phyloP scores from a whole-genome alignment of 1,284 basidiomycete species.

The Pisolithus thermaeus region DNA sequence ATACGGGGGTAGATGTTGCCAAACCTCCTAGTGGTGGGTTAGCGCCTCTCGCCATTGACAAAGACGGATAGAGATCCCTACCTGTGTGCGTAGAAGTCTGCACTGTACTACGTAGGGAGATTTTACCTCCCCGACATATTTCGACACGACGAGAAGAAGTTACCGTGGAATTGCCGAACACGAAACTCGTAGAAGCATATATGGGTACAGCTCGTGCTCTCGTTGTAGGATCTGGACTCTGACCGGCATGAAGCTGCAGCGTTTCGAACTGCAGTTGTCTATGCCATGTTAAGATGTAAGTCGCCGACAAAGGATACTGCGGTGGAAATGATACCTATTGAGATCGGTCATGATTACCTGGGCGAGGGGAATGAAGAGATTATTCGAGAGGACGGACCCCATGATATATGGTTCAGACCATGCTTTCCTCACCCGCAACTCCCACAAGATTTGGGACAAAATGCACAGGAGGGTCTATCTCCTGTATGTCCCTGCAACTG shows the following conservation, averaged over 20 bases:
- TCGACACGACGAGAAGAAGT: constrained; percentile 1
- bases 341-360: background rate
- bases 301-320: background rate
- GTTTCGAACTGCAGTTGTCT: constrained; percentile 62
- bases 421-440: no score
- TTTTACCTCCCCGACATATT: background rate
- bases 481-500: no score
- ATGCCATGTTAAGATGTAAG: background rate
- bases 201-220: constrained; percentile 82
- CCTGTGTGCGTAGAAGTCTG: constrained; percentile 76
- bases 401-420: no score
- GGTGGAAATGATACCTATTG: background rate
- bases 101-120: constrained; percentile 55
- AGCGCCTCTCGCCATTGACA: background rate
- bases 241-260: constrained; percentile 80
- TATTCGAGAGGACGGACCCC: no score
- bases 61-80: constrained; percentile 18
- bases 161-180: constrained; percentile 75
- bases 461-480: no score
- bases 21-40: constrained; percentile 36
- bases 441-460: no score
- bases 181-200: constrained; percentile 73
- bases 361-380: background rate
- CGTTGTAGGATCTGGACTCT: constrained; percentile 63
- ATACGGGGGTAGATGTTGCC: constrained; percentile 79